Evolutionary conservation across 2,329 filamentous ascomycete species (phyloP), one percentile per base, ranked within the genome.

Genomic region (Dichotomopilus funicola): DNA sequence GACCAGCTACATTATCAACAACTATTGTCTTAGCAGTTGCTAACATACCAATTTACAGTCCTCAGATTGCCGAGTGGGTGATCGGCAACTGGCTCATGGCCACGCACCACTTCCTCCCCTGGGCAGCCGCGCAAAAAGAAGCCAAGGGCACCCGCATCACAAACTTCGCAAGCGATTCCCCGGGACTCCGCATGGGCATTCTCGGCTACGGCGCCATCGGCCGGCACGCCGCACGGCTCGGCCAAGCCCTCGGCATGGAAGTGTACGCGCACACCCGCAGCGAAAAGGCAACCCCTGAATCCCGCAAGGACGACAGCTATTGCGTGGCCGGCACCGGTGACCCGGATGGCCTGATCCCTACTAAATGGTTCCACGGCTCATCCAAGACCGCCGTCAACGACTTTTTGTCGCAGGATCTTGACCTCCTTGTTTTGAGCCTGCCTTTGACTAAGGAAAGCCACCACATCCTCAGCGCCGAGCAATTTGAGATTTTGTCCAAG

Each of bases 251-350:
- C 63, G 86, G 86, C 10, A 86, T 87, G 79, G 73, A 81, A 46
- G 78, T 90, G 1, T 75, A 86, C 62, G 86, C 84, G 1, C 88
- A 85, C 69, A 89, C 86, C 0, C 80, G 80, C 1, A 78, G 75
- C 1, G 78, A 82, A 0, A 79, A 81, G 38, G 63, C 72, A 2
- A 87, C 85, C 0, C 75, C 80, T 0, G 81, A 82, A 54, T 81
- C 79, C 5, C 78, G 77, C 50, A 72, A 68, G 41, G 81, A 87
- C 64, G 67, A 69, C 6, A 80, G 81, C 11, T 89, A 83, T 68
- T 80, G 82, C 59, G 78, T 89, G 0, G 83, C 85, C 1, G 79
- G 81, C 1, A 88, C 85, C 7, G 73, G 75, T 2, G 75, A 77
- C 54, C 69, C 70, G 0, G 70, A 75, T 0, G 75, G 75, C 4